These are phyloP conservation scores for Epichloe uncinata DNA, from an alignment of 2,329 filamentous ascomycete species.

Conservation along the genomic window DNA sequence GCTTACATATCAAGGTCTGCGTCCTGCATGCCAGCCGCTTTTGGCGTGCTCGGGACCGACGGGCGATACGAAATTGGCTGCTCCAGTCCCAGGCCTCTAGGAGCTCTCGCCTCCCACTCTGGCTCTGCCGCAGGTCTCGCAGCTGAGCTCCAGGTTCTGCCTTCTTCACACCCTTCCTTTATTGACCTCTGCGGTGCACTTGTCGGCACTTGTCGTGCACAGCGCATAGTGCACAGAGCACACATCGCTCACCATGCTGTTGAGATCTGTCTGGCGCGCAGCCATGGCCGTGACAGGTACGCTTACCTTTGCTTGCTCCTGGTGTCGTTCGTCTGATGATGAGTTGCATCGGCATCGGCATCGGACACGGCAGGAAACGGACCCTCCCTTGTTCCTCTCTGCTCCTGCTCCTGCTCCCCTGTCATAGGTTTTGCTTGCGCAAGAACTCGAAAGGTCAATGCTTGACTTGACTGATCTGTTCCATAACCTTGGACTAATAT, in stretches of 20 bases:
- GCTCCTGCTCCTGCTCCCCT: background rate
- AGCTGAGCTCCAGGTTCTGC: background rate
- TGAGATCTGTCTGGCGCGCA: conserved; percentile 16
- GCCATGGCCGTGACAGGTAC: conserved; percentile 17
- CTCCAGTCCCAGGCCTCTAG: background rate
- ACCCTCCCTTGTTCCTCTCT: no score
- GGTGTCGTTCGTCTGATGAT: background rate
- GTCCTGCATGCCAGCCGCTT: background rate
- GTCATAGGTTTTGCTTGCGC: background rate
- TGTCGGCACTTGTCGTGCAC: no score
- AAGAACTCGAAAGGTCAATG: background rate
- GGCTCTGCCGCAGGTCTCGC: background rate
- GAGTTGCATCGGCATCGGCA: background rate
- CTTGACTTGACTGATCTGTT: background rate
- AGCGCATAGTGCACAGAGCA: no score
- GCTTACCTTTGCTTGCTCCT: background rate
- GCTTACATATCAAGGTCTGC: background rate
- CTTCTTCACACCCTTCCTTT: background rate
- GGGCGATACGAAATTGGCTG: background rate
- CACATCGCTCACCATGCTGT: conserved; percentile 14
- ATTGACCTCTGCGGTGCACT: no score
- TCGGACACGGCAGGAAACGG: background rate
- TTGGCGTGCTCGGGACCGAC: background rate
- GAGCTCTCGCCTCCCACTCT: no score
- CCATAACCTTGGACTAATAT: background rate